phyloP scores from a whole-genome alignment of 108 stramenopile species.

The Nitzschia sp. region DNA sequence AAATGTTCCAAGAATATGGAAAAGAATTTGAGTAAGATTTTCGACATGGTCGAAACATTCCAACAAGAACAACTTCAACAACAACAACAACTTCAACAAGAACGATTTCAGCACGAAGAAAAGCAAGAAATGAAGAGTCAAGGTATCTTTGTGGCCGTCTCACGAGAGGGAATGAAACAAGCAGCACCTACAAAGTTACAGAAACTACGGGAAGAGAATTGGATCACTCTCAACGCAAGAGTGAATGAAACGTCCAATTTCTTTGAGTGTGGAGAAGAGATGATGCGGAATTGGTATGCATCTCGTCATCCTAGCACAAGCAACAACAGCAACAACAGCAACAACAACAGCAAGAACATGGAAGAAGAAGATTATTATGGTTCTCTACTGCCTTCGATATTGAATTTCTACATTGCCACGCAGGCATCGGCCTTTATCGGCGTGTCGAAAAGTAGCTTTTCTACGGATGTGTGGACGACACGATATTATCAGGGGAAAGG shows the following conservation, averaged over 20 bases:
- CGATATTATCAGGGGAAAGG: conserved; percentile 63
- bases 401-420: conserved; percentile 71
- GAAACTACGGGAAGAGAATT: conserved; percentile 40
- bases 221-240: conserved; percentile 24
- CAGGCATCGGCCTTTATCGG: conserved; percentile 63
- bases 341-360: too few species aligned
- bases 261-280: conserved; percentile 61
- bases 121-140: too few species aligned
- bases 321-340: too few species aligned
- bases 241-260: conserved; percentile 8
- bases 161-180: conserved; percentile 27
- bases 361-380: conserved; percentile 32
- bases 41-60: conserved; percentile 42
- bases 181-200: neutral
- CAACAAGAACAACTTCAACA: neutral
- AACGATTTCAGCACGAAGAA: neutral
- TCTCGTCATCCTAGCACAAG: too few species aligned
- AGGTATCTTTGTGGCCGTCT: conserved; percentile 36
- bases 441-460: conserved; percentile 55
- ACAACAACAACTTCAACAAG: neutral
- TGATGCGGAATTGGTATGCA: conserved; percentile 38
- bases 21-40: conserved; percentile 56
- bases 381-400: conserved; percentile 53
- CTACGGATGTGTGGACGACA: conserved; percentile 68
- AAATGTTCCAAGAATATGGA: conserved; percentile 56